phyloP scores from a whole-genome alignment of 495 filamentous ascomycete species.

The Neurospora tetraspora region DNA sequence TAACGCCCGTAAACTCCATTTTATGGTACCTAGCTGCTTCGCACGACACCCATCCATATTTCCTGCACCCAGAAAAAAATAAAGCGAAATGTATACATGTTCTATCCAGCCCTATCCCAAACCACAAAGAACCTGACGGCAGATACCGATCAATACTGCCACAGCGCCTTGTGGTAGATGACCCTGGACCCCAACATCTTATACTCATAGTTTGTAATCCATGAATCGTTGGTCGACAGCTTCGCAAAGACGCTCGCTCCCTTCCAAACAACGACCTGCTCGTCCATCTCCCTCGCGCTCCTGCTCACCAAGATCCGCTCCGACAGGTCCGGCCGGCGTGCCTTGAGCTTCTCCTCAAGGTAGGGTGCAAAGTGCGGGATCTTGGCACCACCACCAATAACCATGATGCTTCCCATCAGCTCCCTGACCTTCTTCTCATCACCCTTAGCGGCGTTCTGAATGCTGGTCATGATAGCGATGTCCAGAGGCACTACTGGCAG shows the following conservation, averaged over 20 bases:
- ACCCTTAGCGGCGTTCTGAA: constrained; percentile 73
- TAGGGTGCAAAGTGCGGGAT: constrained; percentile 62
- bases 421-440: constrained; percentile 91
- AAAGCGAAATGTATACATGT: neutral
- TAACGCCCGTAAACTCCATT: neutral
- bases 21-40: neutral
- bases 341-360: constrained; percentile 71
- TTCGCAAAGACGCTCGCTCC: constrained; percentile 96
- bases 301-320: constrained; percentile 83
- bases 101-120: neutral
- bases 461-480: constrained; percentile 76
- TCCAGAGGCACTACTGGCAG: constrained; percentile 78
- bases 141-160: constrained; percentile 38
- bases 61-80: neutral
- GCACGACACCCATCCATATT: neutral
- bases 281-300: constrained; percentile 85
- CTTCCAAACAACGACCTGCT: constrained; percentile 94
- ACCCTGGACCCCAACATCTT: constrained; percentile 72
- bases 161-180: constrained; percentile 82
- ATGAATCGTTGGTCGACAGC: constrained; percentile 82
- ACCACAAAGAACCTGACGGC: neutral
- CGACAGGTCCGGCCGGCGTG: constrained; percentile 53
- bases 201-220: constrained; percentile 83
- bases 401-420: constrained; percentile 89
- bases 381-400: constrained; percentile 82